phyloP scores from a whole-genome alignment of 108 stramenopile species.

The Conticribra guillardii region DNA sequence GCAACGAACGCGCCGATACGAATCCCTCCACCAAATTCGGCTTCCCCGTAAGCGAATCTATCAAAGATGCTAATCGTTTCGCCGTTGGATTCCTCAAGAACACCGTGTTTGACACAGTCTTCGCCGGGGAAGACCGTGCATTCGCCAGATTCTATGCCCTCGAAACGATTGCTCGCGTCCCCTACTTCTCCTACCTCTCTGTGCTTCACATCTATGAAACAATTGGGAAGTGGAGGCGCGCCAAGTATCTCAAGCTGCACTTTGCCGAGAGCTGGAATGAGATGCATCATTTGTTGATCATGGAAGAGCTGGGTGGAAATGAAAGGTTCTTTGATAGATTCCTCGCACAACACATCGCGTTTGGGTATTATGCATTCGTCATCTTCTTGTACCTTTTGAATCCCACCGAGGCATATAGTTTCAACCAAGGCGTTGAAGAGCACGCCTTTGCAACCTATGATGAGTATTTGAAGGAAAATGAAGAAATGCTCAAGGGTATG shows the following conservation, averaged over 20 bases:
- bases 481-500: constrained; percentile 57
- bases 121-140: constrained; percentile 50
- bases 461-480: constrained; percentile 64
- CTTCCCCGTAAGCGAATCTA: constrained; percentile 34
- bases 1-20: constrained; percentile 18
- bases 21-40: constrained; percentile 55
- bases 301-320: constrained; percentile 94
- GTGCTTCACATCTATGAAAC: constrained; percentile 94
- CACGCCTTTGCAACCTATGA: constrained; percentile 90
- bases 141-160: constrained; percentile 91
- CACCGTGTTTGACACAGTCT: constrained; percentile 48
- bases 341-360: constrained; percentile 90
- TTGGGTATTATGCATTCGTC: constrained; percentile 90
- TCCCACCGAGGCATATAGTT: constrained; percentile 81
- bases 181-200: constrained; percentile 93
- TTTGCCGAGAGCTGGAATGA: constrained; percentile 95
- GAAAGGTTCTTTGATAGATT: constrained; percentile 68
- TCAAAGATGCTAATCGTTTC: constrained; percentile 40
- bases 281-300: constrained; percentile 95
- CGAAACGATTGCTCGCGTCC: constrained; percentile 94
- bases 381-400: constrained; percentile 69
- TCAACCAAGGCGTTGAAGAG: constrained; percentile 83
- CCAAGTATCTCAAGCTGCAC: constrained; percentile 76
- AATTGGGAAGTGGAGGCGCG: constrained; percentile 74
- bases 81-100: constrained; percentile 47